Conservation (phyloP, 2,329 filamentous ascomycete species). For the Ophiostoma australiae region DNA sequence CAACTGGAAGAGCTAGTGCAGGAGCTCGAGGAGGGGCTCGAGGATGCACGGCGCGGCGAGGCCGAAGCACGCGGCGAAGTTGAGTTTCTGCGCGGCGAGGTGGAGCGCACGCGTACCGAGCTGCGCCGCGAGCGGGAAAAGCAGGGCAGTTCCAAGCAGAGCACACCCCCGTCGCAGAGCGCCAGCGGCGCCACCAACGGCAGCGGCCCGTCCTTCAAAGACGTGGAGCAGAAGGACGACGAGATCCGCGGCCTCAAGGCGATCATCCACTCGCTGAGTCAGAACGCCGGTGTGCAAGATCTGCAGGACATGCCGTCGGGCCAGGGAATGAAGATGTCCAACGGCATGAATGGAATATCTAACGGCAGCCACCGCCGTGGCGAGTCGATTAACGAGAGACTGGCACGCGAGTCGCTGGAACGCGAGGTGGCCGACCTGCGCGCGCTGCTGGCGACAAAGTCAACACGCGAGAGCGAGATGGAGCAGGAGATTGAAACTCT, state of each 20-base stretch:
- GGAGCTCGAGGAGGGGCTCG: slow-evolving; percentile 91
- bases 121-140: slow-evolving; percentile 84
- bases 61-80: slow-evolving; percentile 94
- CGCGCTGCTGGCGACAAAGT: slow-evolving; percentile 66
- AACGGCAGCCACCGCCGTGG: slow-evolving; percentile 43
- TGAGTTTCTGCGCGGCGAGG: slow-evolving; percentile 89
- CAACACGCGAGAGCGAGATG: slow-evolving; percentile 71
- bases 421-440: slow-evolving; percentile 76
- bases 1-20: slow-evolving; percentile 94
- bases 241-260: slow-evolving; percentile 96
- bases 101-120: slow-evolving; percentile 85
- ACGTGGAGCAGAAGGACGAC: slow-evolving; percentile 90
- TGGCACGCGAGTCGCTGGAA: slow-evolving; percentile 66
- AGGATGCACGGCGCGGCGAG: slow-evolving; percentile 89
- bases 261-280: slow-evolving; percentile 91
- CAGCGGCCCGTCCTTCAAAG: slow-evolving; percentile 44
- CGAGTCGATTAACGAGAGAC: slow-evolving; percentile 51
- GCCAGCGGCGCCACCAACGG: slow-evolving; percentile 44
- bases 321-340: not conserved
- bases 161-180: not conserved
- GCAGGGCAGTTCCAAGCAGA: slow-evolving; percentile 42
- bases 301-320: slow-evolving; percentile 26
- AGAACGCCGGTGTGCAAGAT: slow-evolving; percentile 52
- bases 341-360: slow-evolving; percentile 24
- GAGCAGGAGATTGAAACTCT: slow-evolving; percentile 72